Evolutionary conservation across 345 rosid species (phyloP).

Genomic region (Eucalyptus virginea): DNA sequence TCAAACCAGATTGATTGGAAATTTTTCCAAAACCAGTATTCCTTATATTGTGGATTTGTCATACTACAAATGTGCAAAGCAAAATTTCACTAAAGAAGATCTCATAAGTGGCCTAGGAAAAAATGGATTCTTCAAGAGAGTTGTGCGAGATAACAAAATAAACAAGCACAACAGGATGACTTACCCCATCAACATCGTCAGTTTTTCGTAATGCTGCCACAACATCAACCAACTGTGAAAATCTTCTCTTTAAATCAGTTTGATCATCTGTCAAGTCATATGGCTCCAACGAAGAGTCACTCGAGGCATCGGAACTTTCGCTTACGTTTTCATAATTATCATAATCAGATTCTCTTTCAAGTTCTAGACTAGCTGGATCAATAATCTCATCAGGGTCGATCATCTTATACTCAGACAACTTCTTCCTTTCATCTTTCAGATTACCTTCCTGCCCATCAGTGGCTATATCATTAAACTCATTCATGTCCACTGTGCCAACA

Average conservation of each 20-base stretch:
- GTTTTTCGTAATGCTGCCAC: slow-evolving; percentile 85
- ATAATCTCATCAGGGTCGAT: slow-evolving; percentile 89
- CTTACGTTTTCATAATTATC: slow-evolving; percentile 45
- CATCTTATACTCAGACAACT: slow-evolving; percentile 19
- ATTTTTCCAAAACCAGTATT: neutral
- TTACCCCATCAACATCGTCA: slow-evolving; percentile 89
- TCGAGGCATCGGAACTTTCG: slow-evolving; percentile 54
- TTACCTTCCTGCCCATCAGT: slow-evolving; percentile 5
- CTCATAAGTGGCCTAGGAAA: neutral
- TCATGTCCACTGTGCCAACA: slow-evolving; percentile 9
- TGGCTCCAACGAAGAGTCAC: slow-evolving; percentile 82
- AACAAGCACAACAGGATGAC: slow-evolving; percentile 9
- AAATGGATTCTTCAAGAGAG: neutral
- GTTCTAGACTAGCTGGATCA: slow-evolving; percentile 62
- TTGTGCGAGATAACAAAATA: neutral
- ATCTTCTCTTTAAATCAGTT: slow-evolving; percentile 48
- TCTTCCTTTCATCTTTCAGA: slow-evolving; percentile 25
- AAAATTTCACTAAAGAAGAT: neutral
- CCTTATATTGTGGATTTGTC: neutral
- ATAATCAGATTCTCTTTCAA: slow-evolving; percentile 43
- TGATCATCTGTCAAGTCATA: slow-evolving; percentile 88
- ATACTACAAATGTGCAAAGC: neutral
- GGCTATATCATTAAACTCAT: slow-evolving; percentile 2
- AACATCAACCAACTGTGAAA: slow-evolving; percentile 84
- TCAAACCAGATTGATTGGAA: neutral